Percentiles rank a stretch among this genome's conserved stretches.
These are phyloP conservation scores for Farysia itapuensis DNA, from an alignment of 1,284 basidiomycete species.

Conservation along the genomic window DNA sequence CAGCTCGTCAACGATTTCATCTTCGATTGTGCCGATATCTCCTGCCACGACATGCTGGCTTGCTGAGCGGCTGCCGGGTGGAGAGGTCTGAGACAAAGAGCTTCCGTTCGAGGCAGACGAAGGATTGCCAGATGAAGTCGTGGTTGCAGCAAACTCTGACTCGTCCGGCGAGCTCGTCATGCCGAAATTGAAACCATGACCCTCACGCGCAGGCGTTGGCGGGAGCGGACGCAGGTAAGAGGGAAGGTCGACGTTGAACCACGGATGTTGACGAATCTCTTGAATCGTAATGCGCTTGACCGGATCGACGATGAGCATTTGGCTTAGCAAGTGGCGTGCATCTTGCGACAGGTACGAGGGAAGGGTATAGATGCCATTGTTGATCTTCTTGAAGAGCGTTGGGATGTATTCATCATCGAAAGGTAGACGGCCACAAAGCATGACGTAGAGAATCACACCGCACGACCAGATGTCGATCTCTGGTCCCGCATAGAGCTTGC, in stretches of 20 bases:
- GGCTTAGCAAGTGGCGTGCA: constrained; percentile 50
- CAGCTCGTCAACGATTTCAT: constrained; percentile 82
- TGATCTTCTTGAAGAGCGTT: constrained; percentile 60
- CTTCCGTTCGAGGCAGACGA: constrained; percentile 13
- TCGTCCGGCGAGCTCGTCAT: constrained; percentile 27
- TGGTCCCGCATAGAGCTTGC: constrained; percentile 56
- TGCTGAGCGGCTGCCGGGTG: constrained; percentile 9
- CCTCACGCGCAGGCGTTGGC: constrained; percentile 66
- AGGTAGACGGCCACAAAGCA: constrained; percentile 57
- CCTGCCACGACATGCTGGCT: constrained; percentile 24
- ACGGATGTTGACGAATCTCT: constrained; percentile 55
- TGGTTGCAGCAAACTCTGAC: constrained; percentile 18
- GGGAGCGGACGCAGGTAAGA: constrained; percentile 70
- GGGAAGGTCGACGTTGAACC: constrained; percentile 57
- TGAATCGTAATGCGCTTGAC: constrained; percentile 58
- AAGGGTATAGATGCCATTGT: constrained; percentile 56
- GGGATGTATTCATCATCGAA: constrained; percentile 60
- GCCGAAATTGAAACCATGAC: constrained; percentile 65
- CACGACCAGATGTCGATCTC: constrained; percentile 60
- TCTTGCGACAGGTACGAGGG: constrained; percentile 55
- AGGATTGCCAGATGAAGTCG: constrained; percentile 9
- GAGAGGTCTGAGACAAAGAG: constrained; percentile 16
- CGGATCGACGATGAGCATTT: constrained; percentile 59
- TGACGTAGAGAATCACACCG: constrained; percentile 59
- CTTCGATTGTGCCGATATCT: constrained; percentile 80